A percentile compares a stretch with the other conserved stretches of the same genome.
Evolutionary conservation across 2,329 filamentous ascomycete species (phyloP).

Genomic region (Penicillium brasilianum): DNA sequence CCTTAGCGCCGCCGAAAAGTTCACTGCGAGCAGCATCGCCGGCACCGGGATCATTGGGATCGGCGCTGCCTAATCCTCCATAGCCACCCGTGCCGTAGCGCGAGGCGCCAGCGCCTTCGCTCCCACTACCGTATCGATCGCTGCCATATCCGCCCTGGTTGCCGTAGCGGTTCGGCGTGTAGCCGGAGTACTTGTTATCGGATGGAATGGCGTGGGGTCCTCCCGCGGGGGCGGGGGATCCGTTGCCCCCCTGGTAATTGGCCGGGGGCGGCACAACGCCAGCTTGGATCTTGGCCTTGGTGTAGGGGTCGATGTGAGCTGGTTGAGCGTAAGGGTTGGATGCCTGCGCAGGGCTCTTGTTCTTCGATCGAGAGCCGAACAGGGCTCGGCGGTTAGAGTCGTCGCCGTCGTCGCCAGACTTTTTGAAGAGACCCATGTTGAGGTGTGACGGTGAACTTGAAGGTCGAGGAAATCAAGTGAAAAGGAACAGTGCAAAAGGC

Average conservation of each 20-base stretch:
- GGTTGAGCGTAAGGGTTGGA: conserved; percentile 64
- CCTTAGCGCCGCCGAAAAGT: conserved; percentile 62
- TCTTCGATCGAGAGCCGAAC: conserved; percentile 62
- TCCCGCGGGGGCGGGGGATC: conserved; percentile 31
- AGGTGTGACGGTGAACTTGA: not conserved
- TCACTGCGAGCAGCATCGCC: conserved; percentile 61
- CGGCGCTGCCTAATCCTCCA: conserved; percentile 58
- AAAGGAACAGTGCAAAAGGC: conserved; percentile 5
- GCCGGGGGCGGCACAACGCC: conserved; percentile 46
- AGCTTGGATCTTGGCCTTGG: conserved; percentile 52
- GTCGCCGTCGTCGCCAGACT: conserved; percentile 59
- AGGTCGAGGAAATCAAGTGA: not conserved
- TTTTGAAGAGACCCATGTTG: conserved; percentile 55
- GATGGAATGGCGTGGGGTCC: conserved; percentile 38
- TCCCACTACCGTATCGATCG: conserved; percentile 58
- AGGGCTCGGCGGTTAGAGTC: conserved; percentile 60
- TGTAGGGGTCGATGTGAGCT: conserved; percentile 60
- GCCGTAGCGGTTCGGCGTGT: conserved; percentile 44
- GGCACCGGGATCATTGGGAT: conserved; percentile 56
- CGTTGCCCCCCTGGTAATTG: conserved; percentile 36
- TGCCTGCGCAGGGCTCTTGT: conserved; percentile 57
- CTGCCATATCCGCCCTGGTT: conserved; percentile 57
- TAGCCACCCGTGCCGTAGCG: conserved; percentile 59
- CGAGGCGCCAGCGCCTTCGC: conserved; percentile 41
- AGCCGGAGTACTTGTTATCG: conserved; percentile 41